Evolutionary conservation across 768 basidiomycete species (phyloP), one percentile per base, ranked within the genome.

Genomic region (Russula emetica): DNA sequence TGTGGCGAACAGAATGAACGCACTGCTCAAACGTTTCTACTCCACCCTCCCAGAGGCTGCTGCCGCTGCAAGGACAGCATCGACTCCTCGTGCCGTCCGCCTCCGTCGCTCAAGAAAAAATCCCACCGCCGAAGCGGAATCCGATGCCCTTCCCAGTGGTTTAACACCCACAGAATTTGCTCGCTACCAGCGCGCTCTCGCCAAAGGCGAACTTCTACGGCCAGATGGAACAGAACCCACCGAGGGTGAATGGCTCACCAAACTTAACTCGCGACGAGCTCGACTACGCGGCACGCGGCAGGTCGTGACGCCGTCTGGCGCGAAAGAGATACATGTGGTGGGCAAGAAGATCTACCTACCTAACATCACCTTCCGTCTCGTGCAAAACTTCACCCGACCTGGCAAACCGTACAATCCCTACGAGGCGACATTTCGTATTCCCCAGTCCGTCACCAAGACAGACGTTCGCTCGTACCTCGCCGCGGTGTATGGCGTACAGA

Each of bases 401-500:
- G 90, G 88, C 0, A 78, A 89, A 68, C 80, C 92, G 1, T 98
- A 98, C 79, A 95, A 98, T 66, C 94, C 94, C 1, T 94, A 88
- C 78, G 88, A 94, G 74, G 94, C 94, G 10, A 98, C 94, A 3
- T 96, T 98, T 78, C 90, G 92, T 60, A 81, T 96, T 45, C 89
- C 93, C n/a, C 83, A 85, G 66, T 88, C 85, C 49, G 80, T 95
- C 75, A 97, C 94, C 49, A 98, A 98, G 76, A 91, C 88, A 61
- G 94, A 98, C 76, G 78, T 98, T 42, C 87, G 93, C 45, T 88
- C 89, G 0, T 94, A 96, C 72, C 83, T 98, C 53, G 76, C 77
- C 57, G 82, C 92, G 38, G 83, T 88, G n/a, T 98, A 98, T 69
- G 90, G 91, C 65, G 85, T 98, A 52, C 78, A 86, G 71, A 88